These are phyloP conservation scores for Hortiboletus flavorubellus DNA, from an alignment of 768 basidiomycete species.

Conservation along the genomic window DNA sequence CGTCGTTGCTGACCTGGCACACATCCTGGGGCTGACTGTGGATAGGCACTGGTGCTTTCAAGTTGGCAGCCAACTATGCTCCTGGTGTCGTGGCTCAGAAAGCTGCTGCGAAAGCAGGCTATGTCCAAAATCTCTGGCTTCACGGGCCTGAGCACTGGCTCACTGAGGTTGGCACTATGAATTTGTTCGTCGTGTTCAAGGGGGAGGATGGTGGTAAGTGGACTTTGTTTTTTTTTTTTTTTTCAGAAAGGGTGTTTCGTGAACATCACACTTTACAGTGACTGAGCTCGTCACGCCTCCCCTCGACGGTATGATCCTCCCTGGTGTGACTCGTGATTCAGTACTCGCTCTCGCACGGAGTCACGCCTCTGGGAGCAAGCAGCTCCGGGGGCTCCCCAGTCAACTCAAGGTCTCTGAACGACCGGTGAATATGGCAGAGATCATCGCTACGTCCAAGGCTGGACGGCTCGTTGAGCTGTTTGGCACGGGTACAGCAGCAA, in stretches of 20 bases:
- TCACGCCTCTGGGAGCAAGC: constrained; percentile 48
- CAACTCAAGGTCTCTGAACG: constrained; percentile 64
- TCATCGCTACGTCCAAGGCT: constrained; percentile 45
- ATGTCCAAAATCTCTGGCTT: constrained; percentile 89
- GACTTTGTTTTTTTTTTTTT: neutral
- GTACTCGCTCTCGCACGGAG: constrained; percentile 46
- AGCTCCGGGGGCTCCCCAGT: constrained; percentile 50
- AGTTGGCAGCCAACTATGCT: constrained; percentile 86
- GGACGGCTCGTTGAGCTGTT: constrained; percentile 51
- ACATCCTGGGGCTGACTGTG: constrained; percentile 6
- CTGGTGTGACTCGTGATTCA: constrained; percentile 67
- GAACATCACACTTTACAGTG: constrained; percentile 26
- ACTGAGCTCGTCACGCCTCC: constrained; percentile 63
- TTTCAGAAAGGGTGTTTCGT: neutral
- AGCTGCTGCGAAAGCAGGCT: constrained; percentile 69
- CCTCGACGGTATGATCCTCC: constrained; percentile 62
- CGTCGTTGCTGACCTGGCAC: neutral
- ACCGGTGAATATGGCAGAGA: constrained; percentile 71
- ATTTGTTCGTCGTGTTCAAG: constrained; percentile 80
- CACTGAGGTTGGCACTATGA: constrained; percentile 87
- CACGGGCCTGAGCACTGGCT: constrained; percentile 58
- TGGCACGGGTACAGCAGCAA: constrained; percentile 53
- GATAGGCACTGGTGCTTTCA: constrained; percentile 79
- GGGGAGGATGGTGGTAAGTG: constrained; percentile 59
- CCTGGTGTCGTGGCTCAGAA: constrained; percentile 85